phyloP scores from a whole-genome alignment of 1,284 basidiomycete species.

The Albatrellus sp. region DNA sequence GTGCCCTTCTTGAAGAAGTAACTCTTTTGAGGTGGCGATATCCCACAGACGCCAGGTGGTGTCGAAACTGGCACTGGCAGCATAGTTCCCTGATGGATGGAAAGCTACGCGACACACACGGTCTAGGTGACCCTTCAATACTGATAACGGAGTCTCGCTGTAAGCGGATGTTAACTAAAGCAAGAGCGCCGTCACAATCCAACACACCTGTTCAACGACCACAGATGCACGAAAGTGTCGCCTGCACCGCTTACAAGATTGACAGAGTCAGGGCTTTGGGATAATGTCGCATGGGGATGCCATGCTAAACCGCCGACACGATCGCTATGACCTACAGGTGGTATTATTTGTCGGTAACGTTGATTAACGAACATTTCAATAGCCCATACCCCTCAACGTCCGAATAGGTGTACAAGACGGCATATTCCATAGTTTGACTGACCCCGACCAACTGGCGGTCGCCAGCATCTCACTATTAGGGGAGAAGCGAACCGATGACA shows the following conservation, averaged over 20 bases:
- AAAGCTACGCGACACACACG: slow-evolving; percentile 91
- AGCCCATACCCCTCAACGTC: slow-evolving; percentile 55
- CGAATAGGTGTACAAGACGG: slow-evolving; percentile 74
- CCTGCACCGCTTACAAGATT: slow-evolving; percentile 90
- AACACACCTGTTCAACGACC: slow-evolving; percentile 73
- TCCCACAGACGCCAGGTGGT: slow-evolving; percentile 99
- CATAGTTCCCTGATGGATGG: slow-evolving; percentile 88
- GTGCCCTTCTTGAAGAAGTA: slow-evolving; percentile 92
- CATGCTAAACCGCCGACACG: slow-evolving; percentile 93
- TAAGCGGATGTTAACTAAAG: slow-evolving; percentile 1
- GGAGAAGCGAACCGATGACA: slow-evolving; percentile 90
- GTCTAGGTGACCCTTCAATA: slow-evolving; percentile 80
- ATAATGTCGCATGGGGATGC: slow-evolving; percentile 91
- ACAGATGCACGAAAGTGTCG: slow-evolving; percentile 78
- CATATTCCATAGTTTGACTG: slow-evolving; percentile 90
- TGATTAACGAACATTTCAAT: neutral
- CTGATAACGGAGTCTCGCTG: slow-evolving; percentile 71
- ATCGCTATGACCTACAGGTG: slow-evolving; percentile 66
- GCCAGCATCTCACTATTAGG: slow-evolving; percentile 83
- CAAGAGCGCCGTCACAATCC: neutral
- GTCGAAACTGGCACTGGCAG: slow-evolving; percentile 93
- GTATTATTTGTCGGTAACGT: neutral
- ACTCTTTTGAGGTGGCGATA: slow-evolving; percentile 65
- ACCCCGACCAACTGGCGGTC: slow-evolving; percentile 93
- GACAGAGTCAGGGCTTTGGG: slow-evolving; percentile 53